These are phyloP conservation scores for Nicotiana tomentosiformis DNA, from an alignment of 257 asterid genomes.

Conservation along the genomic window DNA sequence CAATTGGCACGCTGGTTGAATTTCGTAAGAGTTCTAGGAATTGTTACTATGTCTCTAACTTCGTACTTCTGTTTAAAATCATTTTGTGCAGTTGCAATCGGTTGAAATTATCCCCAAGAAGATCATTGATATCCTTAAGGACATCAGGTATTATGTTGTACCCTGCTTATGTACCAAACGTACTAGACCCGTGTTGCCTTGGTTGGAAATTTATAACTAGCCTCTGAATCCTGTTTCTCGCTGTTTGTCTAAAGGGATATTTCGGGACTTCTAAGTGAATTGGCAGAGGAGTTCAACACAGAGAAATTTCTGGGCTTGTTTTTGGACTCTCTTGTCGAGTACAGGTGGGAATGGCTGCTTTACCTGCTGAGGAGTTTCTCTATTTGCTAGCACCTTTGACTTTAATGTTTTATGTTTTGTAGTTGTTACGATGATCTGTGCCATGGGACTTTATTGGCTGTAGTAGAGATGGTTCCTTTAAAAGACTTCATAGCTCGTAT, in stretches of 20 bases:
- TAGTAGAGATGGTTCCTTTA: constrained; percentile 55
- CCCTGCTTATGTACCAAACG: background rate
- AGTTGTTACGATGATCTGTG: constrained; percentile 57
- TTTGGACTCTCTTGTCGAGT: constrained; percentile 69
- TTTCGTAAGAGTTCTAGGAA: background rate
- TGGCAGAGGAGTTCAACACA: constrained; percentile 66
- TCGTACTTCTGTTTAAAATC: constrained; percentile 12
- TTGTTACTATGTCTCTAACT: background rate
- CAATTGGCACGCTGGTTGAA: background rate
- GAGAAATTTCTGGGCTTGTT: constrained; percentile 60
- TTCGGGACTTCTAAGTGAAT: constrained; percentile 45
- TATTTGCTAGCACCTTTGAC: background rate
- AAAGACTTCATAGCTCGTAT: constrained; percentile 38
- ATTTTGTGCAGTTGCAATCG: constrained; percentile 54
- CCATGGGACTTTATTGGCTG: constrained; percentile 36
- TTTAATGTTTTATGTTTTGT: constrained; percentile 16
- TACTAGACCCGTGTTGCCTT: background rate
- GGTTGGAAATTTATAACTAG: background rate
- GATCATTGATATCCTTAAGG: constrained; percentile 47
- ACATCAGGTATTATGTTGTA: constrained; percentile 42
- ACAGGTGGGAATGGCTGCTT: constrained; percentile 48
- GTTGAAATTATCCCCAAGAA: constrained; percentile 71
- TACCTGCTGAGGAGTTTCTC: background rate
- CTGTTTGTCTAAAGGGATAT: constrained; percentile 54
- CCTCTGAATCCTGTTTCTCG: constrained; percentile 5